phyloP scores from a whole-genome alignment of 768 basidiomycete genomes.

The Amanita pseudoporphyria region DNA sequence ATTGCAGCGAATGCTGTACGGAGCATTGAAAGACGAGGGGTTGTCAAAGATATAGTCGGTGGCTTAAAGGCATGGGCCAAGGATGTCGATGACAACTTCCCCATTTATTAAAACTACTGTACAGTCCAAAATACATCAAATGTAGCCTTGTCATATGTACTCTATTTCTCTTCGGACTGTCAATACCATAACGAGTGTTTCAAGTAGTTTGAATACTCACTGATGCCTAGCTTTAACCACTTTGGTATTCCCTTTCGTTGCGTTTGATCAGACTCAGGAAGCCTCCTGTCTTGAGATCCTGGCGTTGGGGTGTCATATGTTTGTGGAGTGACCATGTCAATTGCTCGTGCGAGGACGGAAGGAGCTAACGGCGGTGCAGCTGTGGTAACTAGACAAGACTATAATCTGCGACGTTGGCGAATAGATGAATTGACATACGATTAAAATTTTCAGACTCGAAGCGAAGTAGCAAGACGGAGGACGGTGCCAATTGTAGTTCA shows the following conservation, averaged over 20 bases:
- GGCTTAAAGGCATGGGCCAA: constrained; percentile 76
- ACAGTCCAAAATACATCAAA: constrained; percentile 6
- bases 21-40: constrained; percentile 17
- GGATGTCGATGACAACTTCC: constrained; percentile 67
- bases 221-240: constrained; percentile 64
- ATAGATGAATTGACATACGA: constrained; percentile 29
- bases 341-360: constrained; percentile 44
- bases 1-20: constrained; percentile 66
- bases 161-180: neutral
- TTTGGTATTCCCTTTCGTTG: constrained; percentile 60
- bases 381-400: constrained; percentile 33
- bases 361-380: constrained; percentile 57
- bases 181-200: neutral
- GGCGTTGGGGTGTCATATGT: constrained; percentile 13
- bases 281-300: constrained; percentile 3
- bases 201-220: constrained; percentile 27
- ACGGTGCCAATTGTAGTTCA: constrained; percentile 70
- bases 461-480: constrained; percentile 65
- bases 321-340: constrained; percentile 58
- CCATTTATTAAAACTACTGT: constrained; percentile 50
- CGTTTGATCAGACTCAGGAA: constrained; percentile 6
- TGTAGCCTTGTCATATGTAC: neutral
- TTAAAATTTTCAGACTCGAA: constrained; percentile 70
- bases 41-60: constrained; percentile 66
- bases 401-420: neutral